Conservation (phyloP, 768 basidiomycete genomes). For the Suillus decipiens region DNA sequence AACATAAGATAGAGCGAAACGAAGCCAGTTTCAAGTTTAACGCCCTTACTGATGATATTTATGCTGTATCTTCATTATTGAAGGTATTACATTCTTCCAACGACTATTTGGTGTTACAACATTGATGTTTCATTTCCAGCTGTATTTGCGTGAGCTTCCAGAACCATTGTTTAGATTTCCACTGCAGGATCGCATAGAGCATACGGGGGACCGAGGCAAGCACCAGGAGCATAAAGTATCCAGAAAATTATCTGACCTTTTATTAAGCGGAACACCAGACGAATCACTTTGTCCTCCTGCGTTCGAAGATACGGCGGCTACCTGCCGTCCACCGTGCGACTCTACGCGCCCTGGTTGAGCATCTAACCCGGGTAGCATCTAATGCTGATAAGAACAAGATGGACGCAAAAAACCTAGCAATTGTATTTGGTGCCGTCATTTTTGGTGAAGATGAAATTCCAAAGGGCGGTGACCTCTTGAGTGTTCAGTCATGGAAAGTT, state of each 20-base stretch:
- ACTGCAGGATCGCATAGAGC: constrained; percentile 77
- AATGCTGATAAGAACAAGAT: constrained; percentile 83
- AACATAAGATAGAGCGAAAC: constrained; percentile 85
- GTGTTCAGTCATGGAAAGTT: constrained; percentile 77
- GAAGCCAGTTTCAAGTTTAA: constrained; percentile 77
- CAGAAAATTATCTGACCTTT: constrained; percentile 7
- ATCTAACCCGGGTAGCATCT: constrained; percentile 72
- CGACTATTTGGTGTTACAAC: not conserved
- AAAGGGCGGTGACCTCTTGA: constrained; percentile 74
- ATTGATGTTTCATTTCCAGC: constrained; percentile 37
- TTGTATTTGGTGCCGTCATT: constrained; percentile 85
- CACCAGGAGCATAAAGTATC: not conserved
- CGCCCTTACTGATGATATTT: constrained; percentile 72
- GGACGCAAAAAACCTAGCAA: constrained; percentile 90
- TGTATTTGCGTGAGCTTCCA: constrained; percentile 84
- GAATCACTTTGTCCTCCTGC: constrained; percentile 73
- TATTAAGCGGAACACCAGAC: constrained; percentile 65
- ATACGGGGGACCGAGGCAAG: constrained; percentile 75
- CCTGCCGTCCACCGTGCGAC: constrained; percentile 86
- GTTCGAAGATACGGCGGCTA: constrained; percentile 84
- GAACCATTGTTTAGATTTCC: constrained; percentile 87
- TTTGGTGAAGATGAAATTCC: constrained; percentile 93
- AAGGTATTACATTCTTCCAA: constrained; percentile 52
- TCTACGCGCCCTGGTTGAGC: constrained; percentile 78
- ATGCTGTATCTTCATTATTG: constrained; percentile 78